phyloP scores from a whole-genome alignment of 352 stramenopile genomes.

The Pythium coloratum region DNA sequence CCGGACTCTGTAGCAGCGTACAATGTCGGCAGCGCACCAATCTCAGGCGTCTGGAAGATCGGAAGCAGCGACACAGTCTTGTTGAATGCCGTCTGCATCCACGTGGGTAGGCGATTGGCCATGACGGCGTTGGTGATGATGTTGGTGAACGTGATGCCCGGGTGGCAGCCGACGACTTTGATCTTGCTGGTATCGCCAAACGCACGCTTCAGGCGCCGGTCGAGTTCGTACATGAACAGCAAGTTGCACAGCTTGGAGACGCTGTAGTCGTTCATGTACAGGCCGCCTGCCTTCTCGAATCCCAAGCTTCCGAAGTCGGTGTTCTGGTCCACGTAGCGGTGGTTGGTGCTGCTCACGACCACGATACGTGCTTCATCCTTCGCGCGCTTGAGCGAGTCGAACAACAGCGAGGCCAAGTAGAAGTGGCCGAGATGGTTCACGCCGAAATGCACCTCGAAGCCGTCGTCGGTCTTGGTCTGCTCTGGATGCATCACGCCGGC shows the following conservation, averaged over 20 bases:
- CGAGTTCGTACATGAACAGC: conserved; percentile 66
- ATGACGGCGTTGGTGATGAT: conserved; percentile 52
- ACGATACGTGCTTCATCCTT: conserved; percentile 33
- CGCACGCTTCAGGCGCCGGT: conserved; percentile 35
- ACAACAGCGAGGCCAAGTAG: conserved; percentile 50
- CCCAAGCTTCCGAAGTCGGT: conserved; percentile 12
- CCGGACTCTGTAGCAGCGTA: conserved; percentile 45
- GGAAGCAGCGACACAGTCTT: conserved; percentile 43
- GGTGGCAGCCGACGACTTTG: conserved; percentile 50
- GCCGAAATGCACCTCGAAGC: conserved; percentile 59
- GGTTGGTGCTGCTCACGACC: conserved; percentile 35
- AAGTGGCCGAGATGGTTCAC: conserved; percentile 70
- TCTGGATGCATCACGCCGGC: conserved; percentile 43
- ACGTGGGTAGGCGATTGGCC: conserved; percentile 24
- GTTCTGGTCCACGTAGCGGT: conserved; percentile 22
- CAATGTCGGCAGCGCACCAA: conserved; percentile 52
- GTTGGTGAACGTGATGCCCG: conserved; percentile 49
- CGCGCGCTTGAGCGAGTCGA: conserved; percentile 39
- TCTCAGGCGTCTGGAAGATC: conserved; percentile 42
- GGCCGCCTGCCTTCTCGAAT: conserved; percentile 4
- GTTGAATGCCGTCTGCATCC: conserved; percentile 37
- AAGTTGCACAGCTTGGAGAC: conserved; percentile 60
- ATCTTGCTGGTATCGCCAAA: conserved; percentile 37
- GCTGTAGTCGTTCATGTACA: conserved; percentile 43
- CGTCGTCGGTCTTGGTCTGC: conserved; percentile 36